These are phyloP conservation scores for Diplodia sapinea DNA, from an alignment of 2,329 filamentous ascomycete species.

Conservation along the genomic window DNA sequence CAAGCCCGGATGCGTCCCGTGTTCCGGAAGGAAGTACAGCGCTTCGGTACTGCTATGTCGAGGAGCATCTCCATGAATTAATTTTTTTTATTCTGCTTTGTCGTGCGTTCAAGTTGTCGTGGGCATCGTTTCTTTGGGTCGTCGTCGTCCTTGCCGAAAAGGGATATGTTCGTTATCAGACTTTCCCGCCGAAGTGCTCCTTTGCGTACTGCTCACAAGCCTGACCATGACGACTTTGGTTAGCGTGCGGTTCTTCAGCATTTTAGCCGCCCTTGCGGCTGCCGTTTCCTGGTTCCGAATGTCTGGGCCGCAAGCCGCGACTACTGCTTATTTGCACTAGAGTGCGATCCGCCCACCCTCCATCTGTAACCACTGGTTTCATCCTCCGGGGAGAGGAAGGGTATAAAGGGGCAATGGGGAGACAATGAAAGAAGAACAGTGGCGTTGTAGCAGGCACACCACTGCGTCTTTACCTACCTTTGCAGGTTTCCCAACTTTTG, in stretches of 20 bases:
- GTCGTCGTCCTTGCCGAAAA: background rate
- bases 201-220: constrained; percentile 93
- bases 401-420: constrained; percentile 3
- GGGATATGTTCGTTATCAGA: constrained; percentile 7
- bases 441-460: constrained; percentile 16
- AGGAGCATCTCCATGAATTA: constrained; percentile 1
- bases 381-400: background rate
- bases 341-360: background rate
- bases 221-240: constrained; percentile 50
- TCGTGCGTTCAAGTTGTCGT: constrained; percentile 4
- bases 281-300: background rate
- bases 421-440: constrained; percentile 2
- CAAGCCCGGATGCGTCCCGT: constrained; percentile 6
- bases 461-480: constrained; percentile 65
- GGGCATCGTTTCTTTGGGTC: background rate
- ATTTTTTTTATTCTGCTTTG: constrained; percentile 10
- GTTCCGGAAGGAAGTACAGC: constrained; percentile 7
- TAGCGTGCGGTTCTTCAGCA: constrained; percentile 24
- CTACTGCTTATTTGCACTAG: background rate
- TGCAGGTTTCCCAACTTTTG: constrained; percentile 96
- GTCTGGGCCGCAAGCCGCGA: constrained; percentile 1
- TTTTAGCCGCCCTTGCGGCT: constrained; percentile 5
- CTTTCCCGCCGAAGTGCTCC: constrained; percentile 76
- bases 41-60: constrained; percentile 6
- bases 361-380: constrained; percentile 11